Evolutionary conservation across 108 stramenopile genomes (phyloP), one percentile per base, ranked within the genome.

Genomic region (Nitzschia sp.): DNA sequence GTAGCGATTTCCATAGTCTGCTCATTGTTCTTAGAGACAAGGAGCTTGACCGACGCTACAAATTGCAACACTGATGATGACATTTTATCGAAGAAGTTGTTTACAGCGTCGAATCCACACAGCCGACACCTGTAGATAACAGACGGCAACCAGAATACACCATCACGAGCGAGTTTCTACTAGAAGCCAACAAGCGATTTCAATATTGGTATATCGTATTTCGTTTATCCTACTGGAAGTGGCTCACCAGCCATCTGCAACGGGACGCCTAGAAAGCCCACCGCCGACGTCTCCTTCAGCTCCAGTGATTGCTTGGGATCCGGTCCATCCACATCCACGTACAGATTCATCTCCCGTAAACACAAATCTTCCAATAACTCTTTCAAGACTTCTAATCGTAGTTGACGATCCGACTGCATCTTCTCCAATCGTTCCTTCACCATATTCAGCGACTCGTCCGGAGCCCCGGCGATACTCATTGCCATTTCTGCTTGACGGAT

Each of bases 291-390:
- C 42, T 63, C 34, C 28, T 71, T 60, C 55, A 81, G 45, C 24
- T 58, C 62, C 48, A 81, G 23, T 3, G 46, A 19, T 27, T 67
- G 29, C 0, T 63, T 32, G 36, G 69, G 66, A 19, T 59, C 56
- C 1, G 76, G 75, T 2, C 49, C 49, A 1, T 13, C 53, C 54
- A 81, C 23, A 18, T 33, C 13, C 3, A 84, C 69, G 36, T 54
- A 51, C 13, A 76, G 26, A 70, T 86, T 88, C 79, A 95, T 85
- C 78, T 95, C 94, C 55, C 94, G 79, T 31, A 82, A 58, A 56
- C 90, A 90, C 13, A 92, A 70, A 45, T 95, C 94, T 68, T 89
- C 84, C 4, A 95, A 71, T 75, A 91, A 85, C 38, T 91, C 84
- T 46, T 87, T 76, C 65, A 95, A 45, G 3, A 95, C 72, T 13